Evolutionary conservation across 192 early-diverging fungal species (phyloP), one percentile per base, ranked within the genome.

Genomic region (Coemansia sp.): DNA sequence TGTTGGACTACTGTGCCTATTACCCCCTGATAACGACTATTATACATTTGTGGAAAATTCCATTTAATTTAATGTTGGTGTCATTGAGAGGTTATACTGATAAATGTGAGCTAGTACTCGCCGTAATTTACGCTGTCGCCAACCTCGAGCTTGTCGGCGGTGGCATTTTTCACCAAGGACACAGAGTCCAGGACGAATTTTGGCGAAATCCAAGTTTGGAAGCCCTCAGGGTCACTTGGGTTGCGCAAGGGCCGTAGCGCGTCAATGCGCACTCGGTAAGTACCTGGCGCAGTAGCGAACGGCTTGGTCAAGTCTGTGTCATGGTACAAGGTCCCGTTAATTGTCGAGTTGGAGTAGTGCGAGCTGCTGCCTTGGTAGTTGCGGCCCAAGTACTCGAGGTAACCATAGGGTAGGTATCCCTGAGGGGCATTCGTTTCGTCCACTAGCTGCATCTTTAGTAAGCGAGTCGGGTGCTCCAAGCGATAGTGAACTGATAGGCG

Each of bases 171-270:
- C 15, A 62, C 63, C 7, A 79, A 45, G 10, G 73, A 76, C 65
- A 84, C 77, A 17, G 77, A 73, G 51, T 78, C 73, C 29, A 84
- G 64, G 46, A 76, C 66, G 34, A 84, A 84, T 10, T 66, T 66
- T n/a, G 82, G 68, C 55, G 82, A 84, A 37, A 70, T 45, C 82
- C 82, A 84, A n/a, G 74, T 50, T 45, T 84, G 82, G 58, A 70
- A 84, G 10, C 77, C 77, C 17, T 73, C 74, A 0, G 77, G 67
- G 36, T 78, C 77, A 58, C 53, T 73, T 8, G 77, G 77, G 37
- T 73, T 71, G 57, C 70, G 73, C 21, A 78, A 68, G 12, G 82
- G 82, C 45, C 82, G 77, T 58, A 84, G 67, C 9, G 82, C 82
- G 25, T 79, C 77, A 34, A 84, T 75, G 27, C 77, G 77, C 50